A percentile compares a stretch with the other conserved stretches of the same genome.
phyloP scores from a whole-genome alignment of 108 stramenopile genomes.

The Licmophora abbreviata region DNA sequence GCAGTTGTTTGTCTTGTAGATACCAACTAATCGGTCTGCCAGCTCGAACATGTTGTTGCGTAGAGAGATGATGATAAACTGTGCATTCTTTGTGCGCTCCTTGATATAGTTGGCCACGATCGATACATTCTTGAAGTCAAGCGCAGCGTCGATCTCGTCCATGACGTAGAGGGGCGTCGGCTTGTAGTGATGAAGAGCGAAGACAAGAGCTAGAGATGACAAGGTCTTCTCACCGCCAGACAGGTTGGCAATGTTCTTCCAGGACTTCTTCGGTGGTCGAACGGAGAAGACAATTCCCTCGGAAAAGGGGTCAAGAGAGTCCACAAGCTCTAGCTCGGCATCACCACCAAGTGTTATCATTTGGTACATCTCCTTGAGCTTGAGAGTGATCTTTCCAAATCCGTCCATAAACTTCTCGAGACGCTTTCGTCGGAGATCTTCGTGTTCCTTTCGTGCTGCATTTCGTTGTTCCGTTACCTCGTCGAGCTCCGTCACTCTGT shows the following conservation, averaged over 20 bases:
- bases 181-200: constrained; percentile 99
- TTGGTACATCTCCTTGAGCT: constrained; percentile 99
- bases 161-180: constrained; percentile 99
- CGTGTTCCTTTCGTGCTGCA: constrained; percentile 70
- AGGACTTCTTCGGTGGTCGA: constrained; percentile 97
- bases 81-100: constrained; percentile 97
- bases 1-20: constrained; percentile 96
- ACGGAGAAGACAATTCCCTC: constrained; percentile 98
- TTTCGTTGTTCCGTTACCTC: constrained; percentile 82
- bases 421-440: constrained; percentile 88
- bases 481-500: constrained; percentile 85
- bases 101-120: constrained; percentile 99
- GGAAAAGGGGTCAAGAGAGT: constrained; percentile 97
- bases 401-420: constrained; percentile 99
- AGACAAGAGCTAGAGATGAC: constrained; percentile 95
- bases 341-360: constrained; percentile 99
- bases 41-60: constrained; percentile 99
- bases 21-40: constrained; percentile 95
- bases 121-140: constrained; percentile 99
- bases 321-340: constrained; percentile 98
- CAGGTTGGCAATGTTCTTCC: constrained; percentile 98
- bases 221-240: constrained; percentile 99
- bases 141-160: constrained; percentile 99
- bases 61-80: constrained; percentile 97
- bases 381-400: constrained; percentile 91